These are phyloP conservation scores for Psilocybe azurescens DNA, from an alignment of 768 basidiomycete species.

Conservation along the genomic window DNA sequence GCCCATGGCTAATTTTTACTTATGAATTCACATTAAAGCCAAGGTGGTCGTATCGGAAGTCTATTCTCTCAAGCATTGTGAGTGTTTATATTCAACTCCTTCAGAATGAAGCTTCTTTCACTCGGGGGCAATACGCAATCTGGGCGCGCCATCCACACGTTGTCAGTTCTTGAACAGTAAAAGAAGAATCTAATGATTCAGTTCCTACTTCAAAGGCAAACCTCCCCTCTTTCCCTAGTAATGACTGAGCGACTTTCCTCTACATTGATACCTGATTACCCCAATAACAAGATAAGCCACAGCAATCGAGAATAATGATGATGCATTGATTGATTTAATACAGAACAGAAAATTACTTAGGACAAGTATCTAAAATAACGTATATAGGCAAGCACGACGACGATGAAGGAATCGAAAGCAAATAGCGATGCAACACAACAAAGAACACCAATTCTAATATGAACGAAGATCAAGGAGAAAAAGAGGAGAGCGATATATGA, in stretches of 20 bases:
- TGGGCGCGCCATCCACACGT: slow-evolving; percentile 16
- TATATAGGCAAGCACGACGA: slow-evolving; percentile 11
- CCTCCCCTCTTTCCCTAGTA: not conserved
- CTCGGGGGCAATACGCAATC: slow-evolving; percentile 5
- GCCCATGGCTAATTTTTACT: not conserved
- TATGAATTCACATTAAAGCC: slow-evolving; percentile 7
- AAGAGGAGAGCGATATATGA: slow-evolving; percentile 5
- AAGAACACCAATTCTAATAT: not conserved
- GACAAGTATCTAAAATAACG: slow-evolving; percentile 13
- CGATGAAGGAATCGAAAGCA: slow-evolving; percentile 17
- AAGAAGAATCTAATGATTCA: not conserved
- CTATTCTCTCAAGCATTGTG: slow-evolving; percentile 7
- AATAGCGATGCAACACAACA: slow-evolving; percentile 14
- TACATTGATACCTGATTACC: too few relatives aligned
- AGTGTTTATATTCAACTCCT: slow-evolving; percentile 8
- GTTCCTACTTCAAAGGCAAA: not conserved
- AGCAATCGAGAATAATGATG: not conserved
- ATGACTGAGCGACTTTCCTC: not conserved
- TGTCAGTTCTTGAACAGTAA: slow-evolving; percentile 13
- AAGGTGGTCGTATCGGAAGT: slow-evolving; percentile 1
- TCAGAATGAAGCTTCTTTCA: slow-evolving; percentile 18
- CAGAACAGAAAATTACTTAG: slow-evolving; percentile 5
- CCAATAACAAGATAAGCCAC: not conserved
- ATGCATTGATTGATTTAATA: not conserved
- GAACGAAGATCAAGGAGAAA: not conserved